A percentile compares a stretch with the other conserved stretches of the same genome.
Conservation (phyloP, 345 rosid genomes). For the Eucalyptus regnans region DNA sequence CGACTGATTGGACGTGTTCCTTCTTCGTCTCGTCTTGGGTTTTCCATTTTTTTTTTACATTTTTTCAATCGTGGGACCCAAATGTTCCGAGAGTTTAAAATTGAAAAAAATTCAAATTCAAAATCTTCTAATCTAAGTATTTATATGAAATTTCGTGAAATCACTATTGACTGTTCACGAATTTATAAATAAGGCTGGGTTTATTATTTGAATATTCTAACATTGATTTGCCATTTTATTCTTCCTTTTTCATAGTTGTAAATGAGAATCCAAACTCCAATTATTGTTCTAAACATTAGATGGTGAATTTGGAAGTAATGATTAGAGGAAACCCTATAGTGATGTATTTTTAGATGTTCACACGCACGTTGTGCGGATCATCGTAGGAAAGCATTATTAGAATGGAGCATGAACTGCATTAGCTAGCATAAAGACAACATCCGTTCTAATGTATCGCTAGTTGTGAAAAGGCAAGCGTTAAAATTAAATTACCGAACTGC, state of each 20-base stretch:
- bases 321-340: background rate
- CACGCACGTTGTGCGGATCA: background rate
- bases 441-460: background rate
- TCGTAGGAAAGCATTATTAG: fast-evolving
- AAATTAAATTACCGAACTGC: background rate
- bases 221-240: background rate
- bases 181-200: too few species aligned
- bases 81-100: too few species aligned
- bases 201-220: too few species aligned
- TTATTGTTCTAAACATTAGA: background rate
- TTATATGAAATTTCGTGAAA: too few species aligned
- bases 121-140: too few species aligned
- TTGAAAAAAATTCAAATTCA: background rate
- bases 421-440: background rate
- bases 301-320: background rate
- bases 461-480: background rate
- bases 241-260: background rate
- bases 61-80: background rate
- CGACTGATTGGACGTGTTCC: background rate
- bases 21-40: background rate
- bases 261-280: background rate
- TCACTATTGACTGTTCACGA: fast-evolving
- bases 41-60: background rate
- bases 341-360: background rate
- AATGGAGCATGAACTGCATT: background rate